A percentile compares a stretch with the other conserved stretches of the same genome.
Conservation (phyloP, 352 stramenopile species). For the Pythium brachiatum region DNA sequence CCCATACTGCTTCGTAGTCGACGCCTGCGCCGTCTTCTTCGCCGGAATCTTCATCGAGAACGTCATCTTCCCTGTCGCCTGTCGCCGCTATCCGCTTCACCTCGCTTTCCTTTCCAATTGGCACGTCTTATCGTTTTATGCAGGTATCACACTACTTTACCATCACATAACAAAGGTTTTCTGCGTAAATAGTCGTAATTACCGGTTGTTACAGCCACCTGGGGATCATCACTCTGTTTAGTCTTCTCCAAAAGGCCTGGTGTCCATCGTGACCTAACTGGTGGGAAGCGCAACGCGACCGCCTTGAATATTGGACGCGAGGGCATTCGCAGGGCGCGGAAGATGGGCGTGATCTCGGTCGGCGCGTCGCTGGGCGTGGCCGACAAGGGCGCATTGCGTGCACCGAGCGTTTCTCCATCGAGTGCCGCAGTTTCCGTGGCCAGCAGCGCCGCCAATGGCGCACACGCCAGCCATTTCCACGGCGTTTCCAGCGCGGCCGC, state of each 20-base stretch:
- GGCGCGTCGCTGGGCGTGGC: slow-evolving; percentile 73
- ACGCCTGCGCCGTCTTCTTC: slow-evolving; percentile 33
- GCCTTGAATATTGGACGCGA: neutral
- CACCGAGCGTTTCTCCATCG: slow-evolving; percentile 15
- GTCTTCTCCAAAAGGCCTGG: slow-evolving; percentile 10
- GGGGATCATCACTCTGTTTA: slow-evolving; percentile 16
- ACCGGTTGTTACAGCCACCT: slow-evolving; percentile 11
- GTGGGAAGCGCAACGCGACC: slow-evolving; percentile 10
- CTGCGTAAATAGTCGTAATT: neutral
- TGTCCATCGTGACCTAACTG: slow-evolving; percentile 17
- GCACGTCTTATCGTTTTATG: neutral
- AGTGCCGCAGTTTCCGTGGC: neutral
- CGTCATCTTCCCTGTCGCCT: slow-evolving; percentile 28
- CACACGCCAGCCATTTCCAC: neutral
- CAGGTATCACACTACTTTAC: neutral
- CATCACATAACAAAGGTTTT: neutral
- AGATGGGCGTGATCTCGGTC: slow-evolving; percentile 80
- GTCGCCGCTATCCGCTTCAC: neutral
- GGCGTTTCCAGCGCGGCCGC: slow-evolving; percentile 4
- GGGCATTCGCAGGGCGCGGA: neutral
- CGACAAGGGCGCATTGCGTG: slow-evolving; percentile 20
- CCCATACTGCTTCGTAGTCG: slow-evolving; percentile 42
- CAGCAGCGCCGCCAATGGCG: neutral
- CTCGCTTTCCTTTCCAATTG: neutral
- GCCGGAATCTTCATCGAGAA: slow-evolving; percentile 66